Base-by-base conservation (phyloP, 306 rosid genomes). In the Cicer cuneatum region DNA sequence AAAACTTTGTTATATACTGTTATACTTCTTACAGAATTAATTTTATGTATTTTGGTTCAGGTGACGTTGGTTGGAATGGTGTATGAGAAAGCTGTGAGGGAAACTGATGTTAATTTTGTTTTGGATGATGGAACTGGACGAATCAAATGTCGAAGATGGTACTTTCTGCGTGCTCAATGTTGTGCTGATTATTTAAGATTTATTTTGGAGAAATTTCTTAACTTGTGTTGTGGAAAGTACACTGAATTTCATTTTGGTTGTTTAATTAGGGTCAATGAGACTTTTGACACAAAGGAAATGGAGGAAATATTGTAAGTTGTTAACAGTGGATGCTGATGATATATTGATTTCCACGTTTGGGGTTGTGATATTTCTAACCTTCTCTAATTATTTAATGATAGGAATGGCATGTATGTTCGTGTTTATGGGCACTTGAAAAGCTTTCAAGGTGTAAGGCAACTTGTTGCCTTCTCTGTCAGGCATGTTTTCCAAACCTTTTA, bases 71-170 rank as follows among this genome's bases (percentile, higher is more conserved):
- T 81, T 52, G 97, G 99, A 8, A 82, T 88, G 89, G 85, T 90
- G 43, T 88, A 73, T 38, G 96, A 92, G 77, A 94, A 88, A 86
- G 69, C 63, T 46, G 99, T 84, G 81, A 82, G 97, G 80, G 85
- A 81, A 53, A 94, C 95, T 7, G 97, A 88, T 72, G 86, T 94
- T 57, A 78, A 74, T 72, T 85, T 94, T 69, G 48, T 41, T 14
- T 63, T 92, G 5, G 97, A 94, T 43, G 99, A 94, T 70, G 99
- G 99, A 78, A 94, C 97, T 1, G 99, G 99, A 35, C 82, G 87
- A 40, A 87, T 94, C 47, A 84, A 75, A 51, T 90, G 97, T 53
- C 84, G 86, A 82, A 94, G 99, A 94, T 94, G 99, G 97, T 94
- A 90, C 7, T 48, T 1, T 6, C n/a, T 64, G 35, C 48, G 40